Base-by-base conservation (phyloP, 495 filamentous ascomycete genomes). In the Neurospora terricola region DNA sequence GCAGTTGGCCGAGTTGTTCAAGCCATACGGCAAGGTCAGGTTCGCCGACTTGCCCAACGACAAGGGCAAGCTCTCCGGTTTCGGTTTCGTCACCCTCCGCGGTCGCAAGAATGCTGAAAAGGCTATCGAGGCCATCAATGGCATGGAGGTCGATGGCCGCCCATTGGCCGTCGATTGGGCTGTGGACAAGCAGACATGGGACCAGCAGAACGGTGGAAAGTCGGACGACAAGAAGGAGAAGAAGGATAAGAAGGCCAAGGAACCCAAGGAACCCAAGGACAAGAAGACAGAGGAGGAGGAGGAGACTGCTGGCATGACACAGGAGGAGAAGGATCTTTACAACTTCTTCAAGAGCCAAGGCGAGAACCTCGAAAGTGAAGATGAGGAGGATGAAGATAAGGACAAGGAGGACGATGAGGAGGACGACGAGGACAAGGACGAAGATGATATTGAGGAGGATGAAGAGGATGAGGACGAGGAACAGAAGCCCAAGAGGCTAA, bases 141-240 rank as follows among this genome's bases (percentile, higher is more conserved):
- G 95, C 23, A 97, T 91, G 80, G 88, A 91, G 75, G 86, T 99
- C 23, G 93, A 97, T 82, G 96, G 95, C 14, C 85, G 96, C 73
- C 90, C 88, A 38, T 75, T 98, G 69, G 95, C 94, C 10, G 95
- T 98, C 6, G 96, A 99, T 86, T 98, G 93, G 93, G 94, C 95
- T 30, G 95, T 98, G 1, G 93, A 97, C 70, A 98, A 95, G 82
- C 86, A 91, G 66, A 87, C 89, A 4, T 98, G 94, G 94, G 87
- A 97, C 70, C 85, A 87, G 40, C 78, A 82, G 79, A 89, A 85
- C 80, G 86, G 81, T 30, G 79, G 81, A 23, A 76, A 76, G 18
- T 75, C 79, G 7, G 77, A 81, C 1, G 78, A 81, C 5, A 77
- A 82, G 39, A 79, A 76, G 78, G 79, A 48, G 36, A 71, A 81